Conservation (phyloP, 441 rosid species). For the Pelargonium citronellum region DNA sequence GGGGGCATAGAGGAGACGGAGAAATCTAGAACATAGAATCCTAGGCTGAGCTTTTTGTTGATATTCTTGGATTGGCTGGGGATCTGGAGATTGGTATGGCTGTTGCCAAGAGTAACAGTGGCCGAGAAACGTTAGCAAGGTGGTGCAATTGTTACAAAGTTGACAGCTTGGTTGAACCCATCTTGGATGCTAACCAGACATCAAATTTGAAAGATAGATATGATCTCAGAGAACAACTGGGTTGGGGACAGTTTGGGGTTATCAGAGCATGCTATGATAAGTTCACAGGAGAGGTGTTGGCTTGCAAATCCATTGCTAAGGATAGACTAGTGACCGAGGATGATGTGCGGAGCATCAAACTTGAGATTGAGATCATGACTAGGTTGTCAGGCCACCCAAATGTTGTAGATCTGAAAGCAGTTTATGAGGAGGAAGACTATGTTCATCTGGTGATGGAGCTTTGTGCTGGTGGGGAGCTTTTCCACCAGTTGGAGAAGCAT, state of each 20-base stretch:
- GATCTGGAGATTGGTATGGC: constrained; percentile 43
- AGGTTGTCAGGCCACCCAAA: constrained; percentile 65
- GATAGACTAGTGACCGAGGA: constrained; percentile 50
- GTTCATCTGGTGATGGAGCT: constrained; percentile 71
- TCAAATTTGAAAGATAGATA: constrained; percentile 47
- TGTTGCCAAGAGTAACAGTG: constrained; percentile 41
- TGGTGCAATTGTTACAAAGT: constrained; percentile 41
- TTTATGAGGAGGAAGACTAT: constrained; percentile 55
- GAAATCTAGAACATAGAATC: not conserved
- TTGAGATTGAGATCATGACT: constrained; percentile 65
- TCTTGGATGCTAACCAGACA: constrained; percentile 40
- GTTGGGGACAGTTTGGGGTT: constrained; percentile 70
- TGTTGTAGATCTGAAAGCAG: constrained; percentile 63
- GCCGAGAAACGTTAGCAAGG: constrained; percentile 28
- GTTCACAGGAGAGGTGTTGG: constrained; percentile 49
- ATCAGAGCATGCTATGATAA: constrained; percentile 56
- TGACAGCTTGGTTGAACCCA: constrained; percentile 36
- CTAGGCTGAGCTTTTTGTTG: constrained; percentile 15
- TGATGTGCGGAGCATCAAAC: constrained; percentile 51
- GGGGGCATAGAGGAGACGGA: not conserved
- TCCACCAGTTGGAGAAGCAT: constrained; percentile 47
- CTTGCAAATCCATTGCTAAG: constrained; percentile 60
- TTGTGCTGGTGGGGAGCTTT: constrained; percentile 75
- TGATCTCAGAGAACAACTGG: constrained; percentile 48
- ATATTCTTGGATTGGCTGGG: constrained; percentile 19